Evolutionary conservation across 2,329 filamentous ascomycete species (phyloP).

Genomic region (Penicillium sp.): DNA sequence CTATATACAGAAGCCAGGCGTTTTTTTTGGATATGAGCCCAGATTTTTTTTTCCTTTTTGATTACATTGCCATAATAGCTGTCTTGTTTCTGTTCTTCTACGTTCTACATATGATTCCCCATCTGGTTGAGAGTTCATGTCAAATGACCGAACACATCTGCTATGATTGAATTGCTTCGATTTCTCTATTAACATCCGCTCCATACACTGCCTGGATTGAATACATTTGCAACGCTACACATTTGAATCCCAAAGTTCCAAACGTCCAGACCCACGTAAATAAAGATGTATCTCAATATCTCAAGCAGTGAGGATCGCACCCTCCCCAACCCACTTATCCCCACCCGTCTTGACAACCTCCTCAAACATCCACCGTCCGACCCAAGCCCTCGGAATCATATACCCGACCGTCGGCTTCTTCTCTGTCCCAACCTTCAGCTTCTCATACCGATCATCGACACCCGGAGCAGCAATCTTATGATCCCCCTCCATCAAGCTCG

Average conservation of each 20-base stretch:
- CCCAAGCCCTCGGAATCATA: conserved; percentile 30
- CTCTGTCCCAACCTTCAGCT: conserved; percentile 30
- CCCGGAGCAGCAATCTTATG: conserved; percentile 18
- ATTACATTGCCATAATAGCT: conserved; percentile 9
- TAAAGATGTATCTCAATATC: not conserved
- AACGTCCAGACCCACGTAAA: too few species aligned
- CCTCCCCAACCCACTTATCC: conserved; percentile 20
- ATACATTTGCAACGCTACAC: not conserved
- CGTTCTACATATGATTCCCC: conserved; percentile 9
- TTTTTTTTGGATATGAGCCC: not conserved
- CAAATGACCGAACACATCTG: not conserved
- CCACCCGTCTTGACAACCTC: conserved; percentile 20
- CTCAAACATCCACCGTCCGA: conserved; percentile 37
- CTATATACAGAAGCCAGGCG: not conserved
- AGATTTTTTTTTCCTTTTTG: not conserved
- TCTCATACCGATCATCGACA: conserved; percentile 6
- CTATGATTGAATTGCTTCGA: not conserved
- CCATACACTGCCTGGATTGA: not conserved
- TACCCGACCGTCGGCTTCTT: conserved; percentile 32
- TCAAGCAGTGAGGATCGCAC: conserved; percentile 18
- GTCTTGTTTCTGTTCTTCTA: not conserved
- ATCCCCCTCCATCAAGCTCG: conserved; percentile 36
- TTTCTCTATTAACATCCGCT: not conserved
- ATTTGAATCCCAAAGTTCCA: not conserved
- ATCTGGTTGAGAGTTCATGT: not conserved